Conservation (phyloP, 257 asterid genomes). For the Primulina tabacum region DNA sequence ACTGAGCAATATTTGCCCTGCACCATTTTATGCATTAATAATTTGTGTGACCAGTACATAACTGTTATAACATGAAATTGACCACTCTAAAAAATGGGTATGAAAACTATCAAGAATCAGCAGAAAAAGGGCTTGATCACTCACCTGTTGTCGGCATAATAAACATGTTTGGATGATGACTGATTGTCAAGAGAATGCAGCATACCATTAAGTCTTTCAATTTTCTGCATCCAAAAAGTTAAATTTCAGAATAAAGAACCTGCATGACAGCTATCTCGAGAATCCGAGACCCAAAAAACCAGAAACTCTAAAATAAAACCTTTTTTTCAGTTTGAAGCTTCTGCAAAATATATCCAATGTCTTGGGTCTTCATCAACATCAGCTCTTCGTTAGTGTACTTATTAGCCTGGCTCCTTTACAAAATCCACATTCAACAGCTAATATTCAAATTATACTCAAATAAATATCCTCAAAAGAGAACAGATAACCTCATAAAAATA, state of each 20-base stretch:
- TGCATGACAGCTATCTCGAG: background rate
- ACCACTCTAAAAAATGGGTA: background rate
- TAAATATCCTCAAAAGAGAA: background rate
- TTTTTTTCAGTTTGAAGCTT: slow-evolving; percentile 88
- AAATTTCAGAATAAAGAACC: slow-evolving; percentile 6
- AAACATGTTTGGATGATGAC: slow-evolving; percentile 52
- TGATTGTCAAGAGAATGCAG: slow-evolving; percentile 59
- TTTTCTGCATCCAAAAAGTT: slow-evolving; percentile 59
- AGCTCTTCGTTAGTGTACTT: slow-evolving; percentile 73
- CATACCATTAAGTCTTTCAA: slow-evolving; percentile 51
- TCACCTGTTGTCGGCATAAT: slow-evolving; percentile 82
- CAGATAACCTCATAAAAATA: background rate
- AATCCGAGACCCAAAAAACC: background rate
- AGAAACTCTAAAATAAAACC: slow-evolving; percentile 34
- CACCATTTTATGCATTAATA: background rate
- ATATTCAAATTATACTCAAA: too few species aligned
- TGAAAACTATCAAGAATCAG: background rate
- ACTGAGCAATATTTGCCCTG: background rate
- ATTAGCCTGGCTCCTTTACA: slow-evolving; percentile 64
- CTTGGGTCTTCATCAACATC: slow-evolving; percentile 92
- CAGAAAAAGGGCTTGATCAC: slow-evolving; percentile 15
- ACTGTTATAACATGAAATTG: background rate
- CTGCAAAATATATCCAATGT: slow-evolving; percentile 71
- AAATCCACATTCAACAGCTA: too few species aligned
- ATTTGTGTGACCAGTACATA: background rate